phyloP scores from a whole-genome alignment of 1,139 yeast genomes.

The Kodamaea sp. region DNA sequence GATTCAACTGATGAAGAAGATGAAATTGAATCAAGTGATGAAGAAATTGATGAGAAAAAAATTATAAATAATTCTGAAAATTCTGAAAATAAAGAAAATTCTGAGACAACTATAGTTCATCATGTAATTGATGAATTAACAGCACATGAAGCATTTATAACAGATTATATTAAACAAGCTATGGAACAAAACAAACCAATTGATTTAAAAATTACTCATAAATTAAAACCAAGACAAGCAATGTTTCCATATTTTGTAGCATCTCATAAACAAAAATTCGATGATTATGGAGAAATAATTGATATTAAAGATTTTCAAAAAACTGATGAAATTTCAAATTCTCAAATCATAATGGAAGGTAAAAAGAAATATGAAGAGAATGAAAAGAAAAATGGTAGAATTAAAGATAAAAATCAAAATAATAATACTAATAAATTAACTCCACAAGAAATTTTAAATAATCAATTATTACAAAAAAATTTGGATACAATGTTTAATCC shows the following conservation, averaged over 20 bases:
- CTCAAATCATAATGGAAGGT: constrained; percentile 31
- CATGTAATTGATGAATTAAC: constrained; percentile 29
- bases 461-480: constrained; percentile 39
- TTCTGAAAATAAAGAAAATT: constrained; percentile 1
- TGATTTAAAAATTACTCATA: constrained; percentile 63
- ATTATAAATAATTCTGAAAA: neutral
- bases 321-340: constrained; percentile 48
- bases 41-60: constrained; percentile 8
- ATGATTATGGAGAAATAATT: constrained; percentile 82
- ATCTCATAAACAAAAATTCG: constrained; percentile 53
- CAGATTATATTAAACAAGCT: constrained; percentile 37
- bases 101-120: neutral
- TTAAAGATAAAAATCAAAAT: constrained; percentile 17
- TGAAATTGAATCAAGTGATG: constrained; percentile 21
- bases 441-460: constrained; percentile 44
- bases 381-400: constrained; percentile 37
- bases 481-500: constrained; percentile 64
- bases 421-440: constrained; percentile 31
- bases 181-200: constrained; percentile 41
- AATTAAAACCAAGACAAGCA: constrained; percentile 58
- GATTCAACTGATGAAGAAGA: constrained; percentile 40
- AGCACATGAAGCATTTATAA: constrained; percentile 41
- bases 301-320: constrained; percentile 61
- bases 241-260: constrained; percentile 71
- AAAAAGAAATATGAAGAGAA: constrained; percentile 26